A percentile compares a stretch with the other conserved stretches of the same genome.
phyloP scores from a whole-genome alignment of 1,284 basidiomycete species.

The Moesziomyces globuligerus region DNA sequence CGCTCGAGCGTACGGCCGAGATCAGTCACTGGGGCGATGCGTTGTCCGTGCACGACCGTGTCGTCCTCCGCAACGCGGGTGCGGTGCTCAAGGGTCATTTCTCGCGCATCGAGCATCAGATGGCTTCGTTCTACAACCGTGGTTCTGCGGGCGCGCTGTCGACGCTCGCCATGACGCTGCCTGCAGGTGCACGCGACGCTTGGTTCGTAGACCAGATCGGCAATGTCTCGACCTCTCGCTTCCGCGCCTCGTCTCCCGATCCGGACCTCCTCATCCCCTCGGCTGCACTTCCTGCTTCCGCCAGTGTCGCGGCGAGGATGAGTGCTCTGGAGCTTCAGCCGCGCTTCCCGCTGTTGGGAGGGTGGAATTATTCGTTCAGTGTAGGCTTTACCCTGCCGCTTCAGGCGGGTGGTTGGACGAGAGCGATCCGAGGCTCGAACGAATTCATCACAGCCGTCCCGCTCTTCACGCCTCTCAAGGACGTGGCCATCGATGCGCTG shows the following conservation, averaged over 20 bases:
- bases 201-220: slow-evolving; percentile 73
- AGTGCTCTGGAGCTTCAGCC: slow-evolving; percentile 80
- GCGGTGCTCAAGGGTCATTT: slow-evolving; percentile 94
- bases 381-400: slow-evolving; percentile 84
- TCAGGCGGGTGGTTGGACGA: slow-evolving; percentile 69
- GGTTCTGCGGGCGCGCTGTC: slow-evolving; percentile 77
- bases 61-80: slow-evolving; percentile 85
- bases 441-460: slow-evolving; percentile 81
- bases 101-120: slow-evolving; percentile 87
- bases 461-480: slow-evolving; percentile 83
- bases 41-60: slow-evolving; percentile 89
- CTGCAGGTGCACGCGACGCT: slow-evolving; percentile 25
- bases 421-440: slow-evolving; percentile 65
- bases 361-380: slow-evolving; percentile 97
- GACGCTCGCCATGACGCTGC: slow-evolving; percentile 74
- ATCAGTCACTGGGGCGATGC: slow-evolving; percentile 97
- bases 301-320: slow-evolving; percentile 52
- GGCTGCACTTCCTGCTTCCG: background rate
- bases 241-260: slow-evolving; percentile 73
- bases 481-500: slow-evolving; percentile 82
- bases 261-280: slow-evolving; percentile 12
- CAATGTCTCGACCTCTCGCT: slow-evolving; percentile 92
- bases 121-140: slow-evolving; percentile 75
- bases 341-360: slow-evolving; percentile 91
- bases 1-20: slow-evolving; percentile 81